A percentile compares a stretch with the other conserved stretches of the same genome.
Conservation (phyloP, 2,329 filamentous ascomycete genomes). For the Septoria linicola region DNA sequence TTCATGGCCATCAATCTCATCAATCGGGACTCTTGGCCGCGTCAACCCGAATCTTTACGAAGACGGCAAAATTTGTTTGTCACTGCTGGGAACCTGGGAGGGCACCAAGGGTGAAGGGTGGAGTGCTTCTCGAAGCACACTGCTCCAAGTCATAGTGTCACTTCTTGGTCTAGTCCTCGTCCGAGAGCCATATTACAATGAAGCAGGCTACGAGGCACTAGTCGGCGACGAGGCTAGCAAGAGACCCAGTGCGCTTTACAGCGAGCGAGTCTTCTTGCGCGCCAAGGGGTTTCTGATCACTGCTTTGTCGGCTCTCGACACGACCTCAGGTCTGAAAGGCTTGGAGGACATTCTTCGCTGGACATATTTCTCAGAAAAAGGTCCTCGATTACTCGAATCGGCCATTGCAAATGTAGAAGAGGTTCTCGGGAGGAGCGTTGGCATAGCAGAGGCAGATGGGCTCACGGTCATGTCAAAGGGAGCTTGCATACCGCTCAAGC, state of each 20-base stretch:
- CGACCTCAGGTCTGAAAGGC: slow-evolving; percentile 38
- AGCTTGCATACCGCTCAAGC: slow-evolving; percentile 40
- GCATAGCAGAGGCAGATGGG: slow-evolving; percentile 42
- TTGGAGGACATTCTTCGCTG: slow-evolving; percentile 55
- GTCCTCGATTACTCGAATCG: slow-evolving; percentile 44
- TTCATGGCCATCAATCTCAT: slow-evolving; percentile 49
- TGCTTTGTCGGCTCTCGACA: slow-evolving; percentile 43
- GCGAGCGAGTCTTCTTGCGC: slow-evolving; percentile 31
- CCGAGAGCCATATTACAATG: slow-evolving; percentile 62
- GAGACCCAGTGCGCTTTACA: slow-evolving; percentile 33
- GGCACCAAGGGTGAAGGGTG: slow-evolving; percentile 56
- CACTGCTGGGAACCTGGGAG: slow-evolving; percentile 60
- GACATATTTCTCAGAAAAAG: slow-evolving; percentile 47
- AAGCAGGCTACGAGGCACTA: slow-evolving; percentile 60
- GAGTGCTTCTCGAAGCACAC: slow-evolving; percentile 53
- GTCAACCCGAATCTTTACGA: slow-evolving; percentile 64
- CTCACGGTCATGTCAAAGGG: slow-evolving; percentile 50
- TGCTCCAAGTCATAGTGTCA: slow-evolving; percentile 50
- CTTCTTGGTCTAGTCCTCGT: slow-evolving; percentile 46
- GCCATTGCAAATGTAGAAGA: slow-evolving; percentile 46
- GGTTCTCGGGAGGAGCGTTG: slow-evolving; percentile 44
- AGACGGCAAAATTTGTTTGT: slow-evolving; percentile 61
- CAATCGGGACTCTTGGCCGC: slow-evolving; percentile 32
- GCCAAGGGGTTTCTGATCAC: slow-evolving; percentile 30
- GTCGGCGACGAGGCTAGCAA: slow-evolving; percentile 31